Evolutionary conservation across 2,329 filamentous ascomycete genomes (phyloP).

Genomic region (Apiospora hydei): DNA sequence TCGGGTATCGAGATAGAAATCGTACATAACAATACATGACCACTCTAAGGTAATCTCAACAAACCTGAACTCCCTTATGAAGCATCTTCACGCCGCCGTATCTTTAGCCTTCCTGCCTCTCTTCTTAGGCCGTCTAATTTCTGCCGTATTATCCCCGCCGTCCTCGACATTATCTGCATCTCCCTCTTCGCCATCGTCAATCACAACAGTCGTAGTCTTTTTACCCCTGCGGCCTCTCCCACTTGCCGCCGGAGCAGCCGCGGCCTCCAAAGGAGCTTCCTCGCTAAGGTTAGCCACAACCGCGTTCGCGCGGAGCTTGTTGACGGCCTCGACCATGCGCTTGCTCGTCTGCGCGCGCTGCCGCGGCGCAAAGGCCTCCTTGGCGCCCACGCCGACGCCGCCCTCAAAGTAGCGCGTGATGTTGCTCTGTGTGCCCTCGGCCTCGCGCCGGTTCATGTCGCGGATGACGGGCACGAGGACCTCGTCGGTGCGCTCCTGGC

Average conservation of each 20-base stretch:
- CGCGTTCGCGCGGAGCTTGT: slow-evolving; percentile 67
- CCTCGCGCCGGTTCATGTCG: slow-evolving; percentile 89
- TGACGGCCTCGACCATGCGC: slow-evolving; percentile 79
- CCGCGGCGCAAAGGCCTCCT: slow-evolving; percentile 73
- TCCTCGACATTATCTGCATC: neutral
- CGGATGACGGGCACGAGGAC: slow-evolving; percentile 93
- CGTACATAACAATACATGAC: slow-evolving; percentile 2
- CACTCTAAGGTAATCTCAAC: neutral
- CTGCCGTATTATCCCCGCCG: neutral
- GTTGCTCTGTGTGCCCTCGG: slow-evolving; percentile 93
- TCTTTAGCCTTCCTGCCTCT: slow-evolving; percentile 1
- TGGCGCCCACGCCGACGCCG: slow-evolving; percentile 70
- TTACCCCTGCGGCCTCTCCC: neutral
- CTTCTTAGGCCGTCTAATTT: neutral
- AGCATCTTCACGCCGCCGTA: neutral
- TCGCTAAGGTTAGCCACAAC: slow-evolving; percentile 25
- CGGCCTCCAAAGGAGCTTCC: neutral
- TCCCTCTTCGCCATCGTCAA: neutral
- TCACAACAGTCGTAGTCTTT: neutral
- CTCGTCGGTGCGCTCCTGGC: slow-evolving; percentile 89
- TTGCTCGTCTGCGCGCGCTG: slow-evolving; percentile 72
- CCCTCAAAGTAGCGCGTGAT: slow-evolving; percentile 94
- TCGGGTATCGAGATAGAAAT: neutral
- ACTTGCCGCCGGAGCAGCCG: neutral
- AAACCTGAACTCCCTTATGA: neutral